Evolutionary conservation across 2,329 filamentous ascomycete genomes (phyloP), one percentile per base, ranked within the genome.

Genomic region (Phyllosticta citribraziliensis): DNA sequence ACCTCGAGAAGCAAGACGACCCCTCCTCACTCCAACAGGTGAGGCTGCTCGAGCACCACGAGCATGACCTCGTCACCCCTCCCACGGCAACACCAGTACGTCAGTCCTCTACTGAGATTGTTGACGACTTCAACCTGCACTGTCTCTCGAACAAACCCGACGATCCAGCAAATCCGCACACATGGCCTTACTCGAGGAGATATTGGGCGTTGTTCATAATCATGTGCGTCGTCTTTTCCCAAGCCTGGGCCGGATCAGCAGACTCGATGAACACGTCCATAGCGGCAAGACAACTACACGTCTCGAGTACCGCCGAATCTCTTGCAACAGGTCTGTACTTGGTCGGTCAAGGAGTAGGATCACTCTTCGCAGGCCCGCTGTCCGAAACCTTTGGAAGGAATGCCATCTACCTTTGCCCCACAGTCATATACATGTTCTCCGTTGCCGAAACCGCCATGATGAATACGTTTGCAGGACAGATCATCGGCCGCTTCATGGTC

Each of bases 401-500:
- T 25, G 19, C 27, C 53, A 33, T 52, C 17, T 62, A 58, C 33
- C 52, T 62, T 55, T 27, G 57, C 3, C 51, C 60, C 22, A 51
- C 50, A 2, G 24, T 33, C 12, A 24, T 52, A 5, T 57, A 54
- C 19, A 51, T 62, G n/a, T 17, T 58, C 14, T 51, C n/a, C 17
- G 52, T 62, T 24, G 50, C 50, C 50, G 55, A 27, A 11, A 57
- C 60, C 6, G 60, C 52, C 25, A 20, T 57, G 8, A 24, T 52
- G 51, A 9, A 50, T 12, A 56, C 52, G 20, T 20, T 57, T n/a
- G 66, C 65, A 22, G 66, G 66, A 2, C 66, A 67, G 35, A 64
- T 67, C 30, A 60, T 64, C 9, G 67, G 68, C 52, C 63, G 68
- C 12, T 65, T 70, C 27, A 62, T 70, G 6, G 67, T 68, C 19